Evolutionary conservation across 805 yeast genomes (phyloP).

Genomic region (Cyberlindnera saturnus): DNA sequence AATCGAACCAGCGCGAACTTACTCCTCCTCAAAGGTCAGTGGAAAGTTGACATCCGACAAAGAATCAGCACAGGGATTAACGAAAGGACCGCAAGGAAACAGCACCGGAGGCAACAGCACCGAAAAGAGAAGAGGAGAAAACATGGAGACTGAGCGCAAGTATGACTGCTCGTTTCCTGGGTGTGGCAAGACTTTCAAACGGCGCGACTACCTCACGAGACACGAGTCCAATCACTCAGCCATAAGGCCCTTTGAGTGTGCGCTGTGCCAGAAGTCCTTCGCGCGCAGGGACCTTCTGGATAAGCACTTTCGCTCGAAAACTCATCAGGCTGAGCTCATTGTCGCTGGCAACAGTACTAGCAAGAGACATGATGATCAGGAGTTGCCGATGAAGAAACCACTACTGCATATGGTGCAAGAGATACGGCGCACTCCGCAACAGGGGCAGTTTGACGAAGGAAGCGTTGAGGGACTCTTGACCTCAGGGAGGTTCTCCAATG

Average conservation of each 20-base stretch:
- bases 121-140: neutral
- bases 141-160: neutral
- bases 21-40: too few relatives aligned
- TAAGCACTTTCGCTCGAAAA: slow-evolving; percentile 18
- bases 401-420: too few relatives aligned
- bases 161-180: slow-evolving; percentile 14
- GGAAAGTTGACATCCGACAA: too few relatives aligned
- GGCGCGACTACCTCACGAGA: slow-evolving; percentile 29
- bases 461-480: neutral
- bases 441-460: neutral
- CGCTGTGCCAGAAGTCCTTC: slow-evolving; percentile 22
- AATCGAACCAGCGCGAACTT: too few relatives aligned
- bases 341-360: neutral
- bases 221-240: slow-evolving; percentile 27
- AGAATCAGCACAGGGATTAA: too few relatives aligned
- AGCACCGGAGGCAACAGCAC: neutral
- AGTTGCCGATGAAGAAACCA: too few relatives aligned
- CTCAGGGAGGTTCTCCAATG: slow-evolving; percentile 11
- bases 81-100: too few relatives aligned
- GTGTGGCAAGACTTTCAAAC: slow-evolving; percentile 25
- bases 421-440: too few relatives aligned
- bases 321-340: neutral
- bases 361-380: neutral
- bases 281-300: slow-evolving; percentile 29
- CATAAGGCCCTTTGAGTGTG: slow-evolving; percentile 25